Conservation (phyloP, 1,284 basidiomycete genomes). For the Malassezia japonica region DNA sequence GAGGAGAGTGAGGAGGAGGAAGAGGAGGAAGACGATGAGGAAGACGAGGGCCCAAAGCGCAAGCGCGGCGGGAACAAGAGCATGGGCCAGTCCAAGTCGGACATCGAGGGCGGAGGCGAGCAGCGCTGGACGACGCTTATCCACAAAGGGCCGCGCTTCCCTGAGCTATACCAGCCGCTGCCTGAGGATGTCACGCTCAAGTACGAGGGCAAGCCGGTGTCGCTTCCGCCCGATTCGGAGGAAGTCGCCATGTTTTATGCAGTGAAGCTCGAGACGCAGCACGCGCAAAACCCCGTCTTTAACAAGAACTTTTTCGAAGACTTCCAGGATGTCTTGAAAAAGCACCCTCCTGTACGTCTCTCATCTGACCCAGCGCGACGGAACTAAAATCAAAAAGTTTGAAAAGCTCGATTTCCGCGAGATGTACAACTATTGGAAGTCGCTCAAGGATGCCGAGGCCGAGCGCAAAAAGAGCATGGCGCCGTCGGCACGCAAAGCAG, state of each 20-base stretch:
- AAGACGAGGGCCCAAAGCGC: slow-evolving; percentile 16
- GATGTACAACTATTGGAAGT: slow-evolving; percentile 74
- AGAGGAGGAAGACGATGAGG: slow-evolving; percentile 15
- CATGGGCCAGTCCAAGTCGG: slow-evolving; percentile 20
- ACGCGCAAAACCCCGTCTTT: slow-evolving; percentile 78
- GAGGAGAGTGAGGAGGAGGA: slow-evolving; percentile 22
- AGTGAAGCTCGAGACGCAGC: slow-evolving; percentile 83
- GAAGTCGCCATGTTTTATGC: slow-evolving; percentile 96
- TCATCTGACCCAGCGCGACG: slow-evolving; percentile 48
- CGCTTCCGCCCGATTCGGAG: slow-evolving; percentile 75
- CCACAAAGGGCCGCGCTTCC: slow-evolving; percentile 91
- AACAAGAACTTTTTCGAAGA: slow-evolving; percentile 94
- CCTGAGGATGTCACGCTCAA: slow-evolving; percentile 83
- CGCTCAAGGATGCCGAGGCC: slow-evolving; percentile 63
- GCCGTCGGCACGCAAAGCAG: slow-evolving; percentile 50
- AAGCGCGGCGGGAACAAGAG: slow-evolving; percentile 15
- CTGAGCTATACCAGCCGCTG: slow-evolving; percentile 80
- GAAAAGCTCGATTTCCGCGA: slow-evolving; percentile 84
- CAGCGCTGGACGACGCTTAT: slow-evolving; percentile 80
- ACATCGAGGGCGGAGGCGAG: slow-evolving; percentile 36
- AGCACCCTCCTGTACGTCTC: slow-evolving; percentile 60
- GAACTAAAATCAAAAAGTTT: slow-evolving; percentile 67
- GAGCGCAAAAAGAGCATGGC: slow-evolving; percentile 84
- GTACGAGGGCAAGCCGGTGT: slow-evolving; percentile 74
- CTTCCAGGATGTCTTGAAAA: slow-evolving; percentile 67